Evolutionary conservation across 179 eudicot genomes (phyloP).

Genomic region (Sideroxylon spinosum): DNA sequence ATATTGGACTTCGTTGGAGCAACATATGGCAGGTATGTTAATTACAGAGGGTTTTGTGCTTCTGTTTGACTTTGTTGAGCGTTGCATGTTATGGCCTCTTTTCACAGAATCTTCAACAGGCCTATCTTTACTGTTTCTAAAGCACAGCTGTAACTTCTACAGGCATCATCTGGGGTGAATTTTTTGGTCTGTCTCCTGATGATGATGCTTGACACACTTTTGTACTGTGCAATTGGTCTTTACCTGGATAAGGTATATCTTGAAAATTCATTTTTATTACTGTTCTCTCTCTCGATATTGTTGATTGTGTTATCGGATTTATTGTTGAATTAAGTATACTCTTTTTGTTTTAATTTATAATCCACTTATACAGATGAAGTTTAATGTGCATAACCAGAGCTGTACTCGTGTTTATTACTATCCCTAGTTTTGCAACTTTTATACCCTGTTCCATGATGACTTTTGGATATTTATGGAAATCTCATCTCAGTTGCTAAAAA

Average conservation of each 20-base stretch:
- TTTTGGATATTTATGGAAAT: neutral
- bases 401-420: constrained; percentile 1
- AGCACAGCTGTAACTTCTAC: constrained; percentile 23
- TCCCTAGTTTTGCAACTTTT: neutral
- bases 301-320: neutral
- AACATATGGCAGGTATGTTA: constrained; percentile 88
- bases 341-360: neutral
- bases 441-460: neutral
- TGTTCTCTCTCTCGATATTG: constrained; percentile 5
- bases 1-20: constrained; percentile 99
- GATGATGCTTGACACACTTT: constrained; percentile 79
- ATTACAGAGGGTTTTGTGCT: neutral
- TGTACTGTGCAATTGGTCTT: constrained; percentile 75
- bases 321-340: neutral
- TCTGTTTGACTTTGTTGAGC: neutral
- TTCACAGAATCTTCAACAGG: too few species aligned
- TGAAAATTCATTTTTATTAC: neutral
- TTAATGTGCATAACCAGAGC: neutral
- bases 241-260: constrained; percentile 83
- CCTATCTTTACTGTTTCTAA: constrained; percentile 8
- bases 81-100: too few species aligned
- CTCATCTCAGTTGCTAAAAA: neutral
- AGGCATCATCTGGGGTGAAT: constrained; percentile 92
- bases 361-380: neutral
- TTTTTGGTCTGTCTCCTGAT: constrained; percentile 83